Evolutionary conservation across 257 asterid species (phyloP).

Genomic region (Jaltomata sinuosa): DNA sequence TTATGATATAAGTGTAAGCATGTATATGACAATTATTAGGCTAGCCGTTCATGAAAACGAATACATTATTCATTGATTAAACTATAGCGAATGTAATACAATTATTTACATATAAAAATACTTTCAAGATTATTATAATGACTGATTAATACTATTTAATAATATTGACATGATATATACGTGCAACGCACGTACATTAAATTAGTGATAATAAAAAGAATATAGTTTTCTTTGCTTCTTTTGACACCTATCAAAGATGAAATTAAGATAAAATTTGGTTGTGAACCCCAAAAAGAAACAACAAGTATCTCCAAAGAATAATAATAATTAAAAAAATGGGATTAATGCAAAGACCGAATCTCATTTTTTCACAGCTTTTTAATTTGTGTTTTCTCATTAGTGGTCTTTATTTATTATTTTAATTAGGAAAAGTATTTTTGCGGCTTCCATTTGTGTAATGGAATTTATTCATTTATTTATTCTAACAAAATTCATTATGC

Average conservation of each 20-base stretch:
- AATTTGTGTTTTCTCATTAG: neutral
- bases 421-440: neutral
- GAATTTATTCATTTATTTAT: neutral
- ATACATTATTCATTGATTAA: too few relatives aligned
- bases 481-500: neutral
- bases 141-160: too few relatives aligned
- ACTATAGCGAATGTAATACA: too few relatives aligned
- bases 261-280: neutral
- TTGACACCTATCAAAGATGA: conserved; percentile 9
- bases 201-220: neutral
- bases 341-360: neutral
- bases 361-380: neutral
- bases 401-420: neutral
- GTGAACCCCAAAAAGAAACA: neutral
- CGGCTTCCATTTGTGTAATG: neutral
- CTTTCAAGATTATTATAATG: too few relatives aligned
- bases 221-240: neutral
- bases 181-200: too few relatives aligned
- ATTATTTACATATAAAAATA: too few relatives aligned
- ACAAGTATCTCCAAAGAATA: neutral
- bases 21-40: too few relatives aligned
- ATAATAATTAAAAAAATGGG: neutral
- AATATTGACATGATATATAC: too few relatives aligned
- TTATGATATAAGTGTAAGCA: too few relatives aligned
- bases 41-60: too few relatives aligned